Evolutionary conservation across 2,329 filamentous ascomycete species (phyloP), one percentile per base, ranked within the genome.

Genomic region (Sporothrix brasiliensis): DNA sequence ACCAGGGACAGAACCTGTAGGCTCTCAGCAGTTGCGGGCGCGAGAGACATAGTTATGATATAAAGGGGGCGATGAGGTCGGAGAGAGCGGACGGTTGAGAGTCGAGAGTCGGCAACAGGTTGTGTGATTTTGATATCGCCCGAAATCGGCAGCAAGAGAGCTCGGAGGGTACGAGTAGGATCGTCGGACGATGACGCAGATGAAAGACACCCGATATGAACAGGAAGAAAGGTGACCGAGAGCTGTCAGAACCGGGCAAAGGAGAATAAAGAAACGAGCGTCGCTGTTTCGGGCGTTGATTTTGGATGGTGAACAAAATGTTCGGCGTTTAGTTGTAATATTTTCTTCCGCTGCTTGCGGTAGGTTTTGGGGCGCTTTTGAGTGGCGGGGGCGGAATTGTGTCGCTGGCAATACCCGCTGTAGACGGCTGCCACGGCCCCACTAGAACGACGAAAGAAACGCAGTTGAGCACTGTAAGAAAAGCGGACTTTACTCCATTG

Each of bases 1-100:
- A 87, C 85, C 77, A 87, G 78, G 73, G 86, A 87, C 77, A 85
- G 82, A 70, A 84, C 84, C 80, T 88, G 85, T 74, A 86, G 83
- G 72, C 86, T 83, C 80, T 72, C 71, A 47, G 71, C 41, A 24
- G 69, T 69, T 11, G 44, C 68, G 30, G 68, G 24, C 41, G 71
- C 56, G 47, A 69, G n/a, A 39, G 71, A 66, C 71, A 72, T 72
- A 30, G 47, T 3, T 49, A 14, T 54, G 27, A 19, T 7, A 24
- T 50, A 24, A 14, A 24, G 27, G 13, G 11, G 49, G 19, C 9
- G 54, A 6, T 24, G 30, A 47, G 44, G 58, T 16, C 58, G 54
- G 16, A 50, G 58, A 44, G 13, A 21, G 44, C 50, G 4, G 52
- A n/a, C 21, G 60, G 4, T 34, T 7, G 34, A 7, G 53, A n/a